These are phyloP conservation scores for Pterulicium gracile DNA, from an alignment of 1,284 basidiomycete species.

Conservation along the genomic window DNA sequence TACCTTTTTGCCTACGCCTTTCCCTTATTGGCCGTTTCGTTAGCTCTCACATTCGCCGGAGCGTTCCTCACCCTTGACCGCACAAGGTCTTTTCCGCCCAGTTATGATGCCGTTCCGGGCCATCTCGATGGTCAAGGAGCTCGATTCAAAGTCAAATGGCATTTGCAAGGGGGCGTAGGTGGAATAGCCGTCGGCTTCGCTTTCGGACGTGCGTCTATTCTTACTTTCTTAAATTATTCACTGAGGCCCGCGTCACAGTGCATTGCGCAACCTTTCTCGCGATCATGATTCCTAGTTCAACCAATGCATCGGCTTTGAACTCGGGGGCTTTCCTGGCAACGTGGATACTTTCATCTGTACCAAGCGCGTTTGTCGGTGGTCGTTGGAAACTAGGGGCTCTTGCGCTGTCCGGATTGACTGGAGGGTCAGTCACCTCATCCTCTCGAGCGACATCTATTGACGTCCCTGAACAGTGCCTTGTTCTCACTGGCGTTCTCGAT, in stretches of 20 bases:
- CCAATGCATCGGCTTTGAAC: slow-evolving; percentile 30
- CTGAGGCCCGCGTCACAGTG: slow-evolving; percentile 24
- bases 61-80: slow-evolving; percentile 60
- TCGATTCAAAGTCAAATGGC: slow-evolving; percentile 20
- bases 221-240: slow-evolving; percentile 6
- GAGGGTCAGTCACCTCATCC: slow-evolving; percentile 32
- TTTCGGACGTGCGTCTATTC: slow-evolving; percentile 40
- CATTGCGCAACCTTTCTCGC: slow-evolving; percentile 50
- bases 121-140: slow-evolving; percentile 21
- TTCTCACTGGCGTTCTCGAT: slow-evolving; percentile 41
- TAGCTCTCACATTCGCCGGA: slow-evolving; percentile 47
- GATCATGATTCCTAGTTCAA: slow-evolving; percentile 42
- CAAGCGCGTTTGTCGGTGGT: slow-evolving; percentile 35
- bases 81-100: slow-evolving; percentile 44
- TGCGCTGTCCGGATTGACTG: slow-evolving; percentile 32
- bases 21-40: slow-evolving; percentile 39
- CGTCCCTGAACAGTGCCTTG: slow-evolving; percentile 24
- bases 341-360: slow-evolving; percentile 41
- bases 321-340: slow-evolving; percentile 43
- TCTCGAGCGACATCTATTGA: slow-evolving; percentile 6
- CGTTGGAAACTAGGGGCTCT: slow-evolving; percentile 38
- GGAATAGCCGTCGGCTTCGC: slow-evolving; percentile 46
- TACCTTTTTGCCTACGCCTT: slow-evolving; percentile 43
- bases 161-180: slow-evolving; percentile 51
- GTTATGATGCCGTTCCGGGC: slow-evolving; percentile 26